Conservation (phyloP, 257 asterid genomes). For the Ilex aquifolium region DNA sequence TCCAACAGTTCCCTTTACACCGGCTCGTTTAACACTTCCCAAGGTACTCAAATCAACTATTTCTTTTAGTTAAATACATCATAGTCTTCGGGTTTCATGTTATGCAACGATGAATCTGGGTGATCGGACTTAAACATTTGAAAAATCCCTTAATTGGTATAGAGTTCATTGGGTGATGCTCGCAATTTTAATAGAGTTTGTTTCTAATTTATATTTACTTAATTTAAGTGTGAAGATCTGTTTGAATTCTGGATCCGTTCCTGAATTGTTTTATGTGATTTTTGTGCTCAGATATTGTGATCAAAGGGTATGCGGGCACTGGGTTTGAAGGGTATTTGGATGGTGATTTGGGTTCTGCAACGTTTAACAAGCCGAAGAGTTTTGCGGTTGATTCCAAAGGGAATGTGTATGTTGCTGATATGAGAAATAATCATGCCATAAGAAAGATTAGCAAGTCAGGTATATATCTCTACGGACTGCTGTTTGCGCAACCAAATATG, state of each 20-base stretch:
- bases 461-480: conserved; percentile 5
- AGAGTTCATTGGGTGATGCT: no score
- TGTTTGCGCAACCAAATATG: not conserved
- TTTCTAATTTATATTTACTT: no score
- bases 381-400: conserved; percentile 72
- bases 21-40: conserved; percentile 31
- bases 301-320: conserved; percentile 56
- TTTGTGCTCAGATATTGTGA: conserved; percentile 32
- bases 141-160: no score
- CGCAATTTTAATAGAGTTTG: no score
- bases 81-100: not conserved
- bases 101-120: not conserved
- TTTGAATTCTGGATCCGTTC: not conserved
- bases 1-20: conserved; percentile 57
- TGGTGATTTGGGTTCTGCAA: conserved; percentile 62
- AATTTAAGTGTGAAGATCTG: no score
- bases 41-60: conserved; percentile 22
- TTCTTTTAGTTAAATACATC: conserved; percentile 16
- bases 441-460: conserved; percentile 76
- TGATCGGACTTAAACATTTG: no score
- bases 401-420: conserved; percentile 75
- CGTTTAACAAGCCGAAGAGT: conserved; percentile 55
- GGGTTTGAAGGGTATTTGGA: conserved; percentile 41
- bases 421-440: conserved; percentile 39
- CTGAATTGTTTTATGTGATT: not conserved